A percentile compares a stretch with the other conserved stretches of the same genome.
Evolutionary conservation across 2,329 filamentous ascomycete species (phyloP).

Genomic region (Talaromyces sp.): DNA sequence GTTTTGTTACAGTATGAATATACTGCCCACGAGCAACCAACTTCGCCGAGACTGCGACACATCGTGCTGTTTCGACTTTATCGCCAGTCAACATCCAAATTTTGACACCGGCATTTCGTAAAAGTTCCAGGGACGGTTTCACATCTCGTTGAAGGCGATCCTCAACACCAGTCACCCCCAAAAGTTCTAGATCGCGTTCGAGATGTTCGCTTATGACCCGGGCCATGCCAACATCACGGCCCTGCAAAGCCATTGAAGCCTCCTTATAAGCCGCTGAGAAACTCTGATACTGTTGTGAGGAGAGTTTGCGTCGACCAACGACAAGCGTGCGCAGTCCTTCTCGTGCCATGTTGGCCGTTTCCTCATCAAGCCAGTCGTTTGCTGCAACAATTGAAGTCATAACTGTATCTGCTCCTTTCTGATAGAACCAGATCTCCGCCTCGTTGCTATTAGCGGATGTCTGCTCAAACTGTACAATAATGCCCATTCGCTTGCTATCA

Average conservation of each 20-base stretch:
- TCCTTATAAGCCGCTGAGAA: conserved; percentile 72
- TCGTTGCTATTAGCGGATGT: conserved; percentile 47
- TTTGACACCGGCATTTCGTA: conserved; percentile 96
- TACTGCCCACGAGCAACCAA: conserved; percentile 90
- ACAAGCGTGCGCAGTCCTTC: conserved; percentile 93
- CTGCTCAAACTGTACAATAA: conserved; percentile 80
- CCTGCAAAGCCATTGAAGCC: conserved; percentile 72
- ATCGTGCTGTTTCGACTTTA: conserved; percentile 95
- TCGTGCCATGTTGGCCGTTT: conserved; percentile 98
- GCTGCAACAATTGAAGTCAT: conserved; percentile 94
- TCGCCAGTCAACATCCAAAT: conserved; percentile 99
- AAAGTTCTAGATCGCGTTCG: conserved; percentile 81
- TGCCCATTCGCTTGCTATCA: conserved; percentile 96
- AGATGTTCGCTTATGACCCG: conserved; percentile 73
- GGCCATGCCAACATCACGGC: conserved; percentile 77
- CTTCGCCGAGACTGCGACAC: conserved; percentile 91
- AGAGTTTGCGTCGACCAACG: conserved; percentile 85
- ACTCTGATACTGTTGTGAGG: conserved; percentile 69
- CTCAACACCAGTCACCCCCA: conserved; percentile 97
- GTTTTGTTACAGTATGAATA: conserved; percentile 84
- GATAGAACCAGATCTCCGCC: conserved; percentile 95
- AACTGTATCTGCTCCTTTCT: conserved; percentile 96
- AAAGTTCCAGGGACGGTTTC: conserved; percentile 87
- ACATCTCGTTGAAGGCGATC: conserved; percentile 95
- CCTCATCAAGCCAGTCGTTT: conserved; percentile 98